These are phyloP conservation scores for Craterostigma plantagineum DNA, from an alignment of 257 asterid genomes.

Conservation along the genomic window DNA sequence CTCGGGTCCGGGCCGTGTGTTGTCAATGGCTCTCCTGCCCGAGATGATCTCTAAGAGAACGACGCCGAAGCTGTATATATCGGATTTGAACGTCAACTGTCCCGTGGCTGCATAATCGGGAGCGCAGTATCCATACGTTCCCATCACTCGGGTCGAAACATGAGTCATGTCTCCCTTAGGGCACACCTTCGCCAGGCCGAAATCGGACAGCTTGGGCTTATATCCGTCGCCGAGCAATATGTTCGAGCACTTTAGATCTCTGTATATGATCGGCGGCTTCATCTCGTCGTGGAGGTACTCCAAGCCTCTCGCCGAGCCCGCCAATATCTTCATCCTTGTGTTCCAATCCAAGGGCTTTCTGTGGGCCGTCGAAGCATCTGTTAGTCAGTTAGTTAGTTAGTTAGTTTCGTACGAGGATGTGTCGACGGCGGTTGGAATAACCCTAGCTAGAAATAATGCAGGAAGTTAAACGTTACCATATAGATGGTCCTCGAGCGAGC, in stretches of 20 bases:
- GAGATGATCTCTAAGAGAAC: conserved; percentile 85
- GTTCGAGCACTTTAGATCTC: conserved; percentile 86
- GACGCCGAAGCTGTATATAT: conserved; percentile 89
- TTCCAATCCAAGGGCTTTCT: too few species aligned
- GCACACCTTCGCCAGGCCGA: conserved; percentile 88
- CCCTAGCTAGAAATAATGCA: too few species aligned
- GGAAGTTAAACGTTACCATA: too few species aligned
- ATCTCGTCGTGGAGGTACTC: conserved; percentile 18
- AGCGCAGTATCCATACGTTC: conserved; percentile 94
- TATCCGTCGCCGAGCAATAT: conserved; percentile 71
- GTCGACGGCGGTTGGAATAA: too few species aligned
- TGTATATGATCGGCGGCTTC: conserved; percentile 88
- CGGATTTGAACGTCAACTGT: conserved; percentile 80
- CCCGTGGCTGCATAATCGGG: conserved; percentile 99
- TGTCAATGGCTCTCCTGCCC: conserved; percentile 83
- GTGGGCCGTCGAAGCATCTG: too few species aligned
- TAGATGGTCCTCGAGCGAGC: too few species aligned
- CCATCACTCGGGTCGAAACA: conserved; percentile 93
- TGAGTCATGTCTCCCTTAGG: conserved; percentile 94
- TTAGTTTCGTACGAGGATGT: too few species aligned
- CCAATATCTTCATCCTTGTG: too few species aligned
- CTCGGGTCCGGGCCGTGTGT: conserved; percentile 51
- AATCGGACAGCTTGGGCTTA: conserved; percentile 82
- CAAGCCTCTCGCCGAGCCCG: too few species aligned
- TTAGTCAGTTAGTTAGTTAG: not conserved